These are phyloP conservation scores for Ogataea pini DNA, from an alignment of 805 yeast species.

Conservation along the genomic window DNA sequence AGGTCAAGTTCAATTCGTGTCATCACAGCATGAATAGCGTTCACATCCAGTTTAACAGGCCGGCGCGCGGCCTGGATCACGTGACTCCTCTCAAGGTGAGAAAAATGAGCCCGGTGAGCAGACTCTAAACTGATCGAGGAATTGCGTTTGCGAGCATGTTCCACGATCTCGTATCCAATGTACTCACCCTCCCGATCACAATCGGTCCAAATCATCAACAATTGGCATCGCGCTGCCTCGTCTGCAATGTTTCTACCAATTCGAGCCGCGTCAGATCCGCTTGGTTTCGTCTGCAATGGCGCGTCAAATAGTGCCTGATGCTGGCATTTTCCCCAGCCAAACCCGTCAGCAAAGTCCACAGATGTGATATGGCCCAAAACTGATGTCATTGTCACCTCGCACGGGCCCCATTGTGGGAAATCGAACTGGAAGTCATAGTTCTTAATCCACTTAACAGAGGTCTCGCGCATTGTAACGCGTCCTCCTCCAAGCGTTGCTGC, in stretches of 20 bases:
- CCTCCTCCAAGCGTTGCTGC: conserved; percentile 79
- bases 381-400: conserved; percentile 87
- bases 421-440: conserved; percentile 76
- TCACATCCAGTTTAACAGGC: conserved; percentile 63
- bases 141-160: conserved; percentile 63
- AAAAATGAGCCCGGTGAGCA: conserved; percentile 77
- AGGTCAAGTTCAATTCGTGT: conserved; percentile 87
- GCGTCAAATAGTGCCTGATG: conserved; percentile 73
- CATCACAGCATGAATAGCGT: conserved; percentile 78
- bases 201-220: conserved; percentile 95
- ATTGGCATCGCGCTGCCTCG: conserved; percentile 61
- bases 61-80: conserved; percentile 69
- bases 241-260: conserved; percentile 64
- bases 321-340: conserved; percentile 63
- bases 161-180: conserved; percentile 80
- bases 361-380: conserved; percentile 83
- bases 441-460: conserved; percentile 62
- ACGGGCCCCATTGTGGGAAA: conserved; percentile 61
- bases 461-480: conserved; percentile 43
- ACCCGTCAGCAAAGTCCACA: conserved; percentile 62
- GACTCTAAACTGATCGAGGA: conserved; percentile 44
- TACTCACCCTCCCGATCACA: conserved; percentile 97
- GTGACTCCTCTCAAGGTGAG: conserved; percentile 81
- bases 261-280: conserved; percentile 40
- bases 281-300: conserved; percentile 45